These are phyloP conservation scores for Fusarium pseudograminearum DNA, from an alignment of 2,329 filamentous ascomycete species.

Conservation along the genomic window DNA sequence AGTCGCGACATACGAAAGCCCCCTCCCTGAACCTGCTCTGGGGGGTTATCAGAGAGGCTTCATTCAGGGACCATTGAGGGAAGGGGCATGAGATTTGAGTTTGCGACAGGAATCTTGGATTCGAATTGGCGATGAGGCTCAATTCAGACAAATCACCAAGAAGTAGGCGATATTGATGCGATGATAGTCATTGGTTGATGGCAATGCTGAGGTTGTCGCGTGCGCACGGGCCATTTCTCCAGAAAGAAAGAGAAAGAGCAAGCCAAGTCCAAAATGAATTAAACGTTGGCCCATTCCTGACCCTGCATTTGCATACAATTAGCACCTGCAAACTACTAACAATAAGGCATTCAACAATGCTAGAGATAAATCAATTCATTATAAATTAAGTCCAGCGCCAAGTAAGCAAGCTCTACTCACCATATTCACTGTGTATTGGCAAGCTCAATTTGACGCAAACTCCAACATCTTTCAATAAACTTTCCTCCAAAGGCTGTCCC, in stretches of 20 bases:
- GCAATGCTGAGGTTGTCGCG: conserved; percentile 41
- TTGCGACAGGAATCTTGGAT: conserved; percentile 1
- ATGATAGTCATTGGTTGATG: conserved; percentile 39
- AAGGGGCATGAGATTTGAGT: not conserved
- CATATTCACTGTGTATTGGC: not conserved
- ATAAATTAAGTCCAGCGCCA: not conserved
- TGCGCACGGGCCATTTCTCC: conserved; percentile 35
- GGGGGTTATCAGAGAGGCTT: conserved; percentile 35
- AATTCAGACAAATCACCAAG: conserved; percentile 4
- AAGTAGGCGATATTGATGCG: conserved; percentile 30
- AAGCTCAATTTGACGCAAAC: not conserved
- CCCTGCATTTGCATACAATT: not conserved
- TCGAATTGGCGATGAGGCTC: conserved; percentile 18
- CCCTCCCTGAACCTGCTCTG: conserved; percentile 45
- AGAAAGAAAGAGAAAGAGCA: conserved; percentile 7
- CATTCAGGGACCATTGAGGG: conserved; percentile 40
- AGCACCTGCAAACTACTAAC: not conserved
- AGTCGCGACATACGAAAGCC: conserved; percentile 42
- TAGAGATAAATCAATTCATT: not conserved
- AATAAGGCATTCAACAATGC: not conserved
- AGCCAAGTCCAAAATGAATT: conserved; percentile 34
- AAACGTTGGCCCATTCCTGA: conserved; percentile 26
- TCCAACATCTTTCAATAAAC: not conserved
- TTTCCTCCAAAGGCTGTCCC: not conserved
- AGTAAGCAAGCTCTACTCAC: not conserved